Evolutionary conservation across 257 asterid genomes (phyloP), one percentile per base, ranked within the genome.

Genomic region (Solanum infundibuliforme): DNA sequence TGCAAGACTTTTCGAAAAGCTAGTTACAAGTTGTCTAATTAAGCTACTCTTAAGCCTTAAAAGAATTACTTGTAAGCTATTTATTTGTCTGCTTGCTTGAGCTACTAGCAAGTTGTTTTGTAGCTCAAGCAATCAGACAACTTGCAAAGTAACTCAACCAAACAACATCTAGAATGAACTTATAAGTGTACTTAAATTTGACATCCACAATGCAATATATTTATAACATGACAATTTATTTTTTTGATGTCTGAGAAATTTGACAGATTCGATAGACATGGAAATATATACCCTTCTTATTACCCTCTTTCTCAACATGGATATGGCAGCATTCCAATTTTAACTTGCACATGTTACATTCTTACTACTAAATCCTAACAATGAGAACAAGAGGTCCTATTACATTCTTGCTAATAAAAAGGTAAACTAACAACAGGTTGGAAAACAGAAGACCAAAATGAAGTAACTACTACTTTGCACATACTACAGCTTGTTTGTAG

Each of bases 401-500:
- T 65, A 65, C 72, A 25, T 65, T 65, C 72, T 25, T 25, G 72
- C 32, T 65, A 65, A 11, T 65, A 5, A 65, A 65, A n/a, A 81
- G 68, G 32, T 18, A 29, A 46, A 62, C 71, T n/a, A n/a, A n/a
- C 16, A 4, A 18, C 68, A 43, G 27, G 18, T 12, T n/a, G 68
- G 36, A 27, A 81, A 9, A 46, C 85, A 29, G 20, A 29, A 25
- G 68, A 16, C 9, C 34, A 48, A 81, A 27, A 79, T 25, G 66
- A 46, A 41, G 65, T 8, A 13, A 27, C 66, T 43, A 29, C 85
- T 25, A 18, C 35, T 32, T 41, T 62, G 16, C 77, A 72, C 86
- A 71, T 81, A 77, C 84, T 87, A 88, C 91, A 87, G 85, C 65
- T 55, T 68, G 36, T 7, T 16, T 12, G 68, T 48, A 7, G 68